Evolutionary conservation across 805 yeast species (phyloP), one percentile per base, ranked within the genome.

Genomic region (Ogataea nakhonphanomensis): DNA sequence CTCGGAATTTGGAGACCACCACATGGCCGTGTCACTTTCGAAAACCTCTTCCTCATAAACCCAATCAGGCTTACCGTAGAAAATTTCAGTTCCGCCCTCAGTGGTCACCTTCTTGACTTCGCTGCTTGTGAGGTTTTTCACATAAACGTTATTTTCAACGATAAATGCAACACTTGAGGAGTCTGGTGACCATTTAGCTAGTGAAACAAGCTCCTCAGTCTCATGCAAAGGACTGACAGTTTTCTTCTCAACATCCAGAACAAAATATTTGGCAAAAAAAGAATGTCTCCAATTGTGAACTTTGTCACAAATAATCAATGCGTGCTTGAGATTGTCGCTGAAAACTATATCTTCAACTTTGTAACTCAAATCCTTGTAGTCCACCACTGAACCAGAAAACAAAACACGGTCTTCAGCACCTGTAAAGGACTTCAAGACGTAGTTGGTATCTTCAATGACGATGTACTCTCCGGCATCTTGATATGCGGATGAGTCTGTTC

Each of bases 21-120:
- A 88, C 34, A 87, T 50, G 0, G 90, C 86, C 15, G 71, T 63
- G 51, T 81, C 88, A 17, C 76, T 73, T 25, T 76, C 78, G 38
- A 84, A 72, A 1, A 88, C 93, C 61, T 88, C 96, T 51, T 88
- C 96, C 56, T 89, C 96, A 51, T 88, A 88, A 7, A 87, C 95
- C 96, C 96, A 88, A 57, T 88, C 96, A 0, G 96, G 95, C 45
- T 81, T 81, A 2, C 96, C 96, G 57, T 89, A 84, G 63, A 88
- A 87, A 7, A 86, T 68, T 47, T 77, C 71, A 1, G 68, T 71
- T 25, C 80, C 79, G 11, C 95, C 95, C 54, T 84, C 93, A 29
- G 45, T 44, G 0, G 96, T 84, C 10, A 85, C 63, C 47, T 78
- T 81, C 5, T 13, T 58, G 45, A 21, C 46, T 36, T 23, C 33